phyloP scores from a whole-genome alignment of 129 eudicot species.

The Flaveria bidentis region DNA sequence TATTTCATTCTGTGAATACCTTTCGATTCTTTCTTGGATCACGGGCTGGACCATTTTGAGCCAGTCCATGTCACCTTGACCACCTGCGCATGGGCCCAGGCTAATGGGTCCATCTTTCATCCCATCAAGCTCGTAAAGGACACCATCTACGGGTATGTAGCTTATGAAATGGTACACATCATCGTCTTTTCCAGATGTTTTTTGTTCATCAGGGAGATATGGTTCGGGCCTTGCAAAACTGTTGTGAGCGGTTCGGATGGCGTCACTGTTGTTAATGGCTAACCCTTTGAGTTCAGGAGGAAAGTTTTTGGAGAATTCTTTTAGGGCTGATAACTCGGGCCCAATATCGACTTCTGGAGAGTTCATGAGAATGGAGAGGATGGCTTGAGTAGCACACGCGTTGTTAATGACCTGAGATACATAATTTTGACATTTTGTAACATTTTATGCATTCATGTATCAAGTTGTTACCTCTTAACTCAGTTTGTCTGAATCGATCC shows the following conservation, averaged over 20 bases:
- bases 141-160: constrained; percentile 92
- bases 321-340: constrained; percentile 73
- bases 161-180: constrained; percentile 96
- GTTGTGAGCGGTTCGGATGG: constrained; percentile 93
- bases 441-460: not conserved
- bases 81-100: constrained; percentile 81
- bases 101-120: constrained; percentile 92
- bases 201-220: constrained; percentile 83
- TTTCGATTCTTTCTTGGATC: constrained; percentile 87
- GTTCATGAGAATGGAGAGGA: constrained; percentile 88
- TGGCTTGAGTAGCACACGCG: constrained; percentile 99
- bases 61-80: constrained; percentile 81
- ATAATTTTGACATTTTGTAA: not conserved
- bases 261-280: constrained; percentile 93
- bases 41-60: constrained; percentile 74
- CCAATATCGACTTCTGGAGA: constrained; percentile 92
- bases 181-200: constrained; percentile 79
- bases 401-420: constrained; percentile 80
- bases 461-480: not conserved
- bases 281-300: constrained; percentile 95
- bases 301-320: constrained; percentile 83
- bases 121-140: constrained; percentile 93
- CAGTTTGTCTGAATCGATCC: not conserved
- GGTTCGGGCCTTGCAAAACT: constrained; percentile 99
- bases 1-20: constrained; percentile 82